Conservation (phyloP, 2,329 filamentous ascomycete species). For the Ascosphaera apis region DNA sequence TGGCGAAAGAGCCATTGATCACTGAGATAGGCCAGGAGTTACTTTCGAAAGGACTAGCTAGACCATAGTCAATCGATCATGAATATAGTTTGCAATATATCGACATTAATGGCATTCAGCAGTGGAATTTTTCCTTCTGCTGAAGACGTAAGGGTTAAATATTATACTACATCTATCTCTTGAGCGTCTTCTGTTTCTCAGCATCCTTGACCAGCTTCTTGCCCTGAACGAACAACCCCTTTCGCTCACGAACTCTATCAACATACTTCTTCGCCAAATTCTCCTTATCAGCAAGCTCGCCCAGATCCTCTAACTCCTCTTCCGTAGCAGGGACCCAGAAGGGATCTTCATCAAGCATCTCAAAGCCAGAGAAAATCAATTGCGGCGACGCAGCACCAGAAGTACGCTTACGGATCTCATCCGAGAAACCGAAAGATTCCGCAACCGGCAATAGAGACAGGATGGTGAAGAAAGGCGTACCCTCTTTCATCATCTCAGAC, state of each 20-base stretch:
- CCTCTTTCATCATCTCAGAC: slow-evolving; percentile 78
- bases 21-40: slow-evolving; percentile 24
- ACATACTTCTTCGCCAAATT: slow-evolving; percentile 95
- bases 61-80: neutral
- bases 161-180: slow-evolving; percentile 19
- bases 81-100: too few relatives aligned
- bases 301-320: slow-evolving; percentile 87
- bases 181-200: slow-evolving; percentile 69
- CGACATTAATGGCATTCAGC: too few relatives aligned
- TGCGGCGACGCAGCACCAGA: slow-evolving; percentile 80
- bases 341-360: slow-evolving; percentile 82
- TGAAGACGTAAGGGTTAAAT: neutral
- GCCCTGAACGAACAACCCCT: slow-evolving; percentile 68
- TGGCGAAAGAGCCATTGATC: slow-evolving; percentile 36
- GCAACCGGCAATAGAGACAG: slow-evolving; percentile 70
- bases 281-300: slow-evolving; percentile 78
- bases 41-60: slow-evolving; percentile 16
- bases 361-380: slow-evolving; percentile 79
- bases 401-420: slow-evolving; percentile 89
- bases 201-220: slow-evolving; percentile 54
- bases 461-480: slow-evolving; percentile 92
- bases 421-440: slow-evolving; percentile 85
- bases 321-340: slow-evolving; percentile 96
- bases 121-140: neutral
- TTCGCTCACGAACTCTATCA: slow-evolving; percentile 64